phyloP scores from a whole-genome alignment of 495 filamentous ascomycete genomes.

The Talaromyces adpressus region DNA sequence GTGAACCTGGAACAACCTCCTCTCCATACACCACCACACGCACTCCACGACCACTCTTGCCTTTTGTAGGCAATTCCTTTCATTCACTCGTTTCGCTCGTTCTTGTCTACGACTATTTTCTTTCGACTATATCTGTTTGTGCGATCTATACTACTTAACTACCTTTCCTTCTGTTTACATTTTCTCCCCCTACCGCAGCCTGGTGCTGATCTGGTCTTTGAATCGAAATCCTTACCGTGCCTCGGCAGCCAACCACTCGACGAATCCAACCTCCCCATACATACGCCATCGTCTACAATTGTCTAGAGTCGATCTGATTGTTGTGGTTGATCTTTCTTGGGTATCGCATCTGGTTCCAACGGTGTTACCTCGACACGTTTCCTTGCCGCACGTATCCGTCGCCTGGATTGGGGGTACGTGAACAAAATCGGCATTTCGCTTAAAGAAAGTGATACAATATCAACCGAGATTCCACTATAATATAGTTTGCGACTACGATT shows the following conservation, averaged over 20 bases:
- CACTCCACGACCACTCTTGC: background rate
- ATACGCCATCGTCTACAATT: background rate
- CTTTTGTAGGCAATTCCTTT: background rate
- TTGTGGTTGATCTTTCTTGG: background rate
- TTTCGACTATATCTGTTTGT: constrained; percentile 13
- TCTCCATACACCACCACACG: background rate
- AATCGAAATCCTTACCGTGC: constrained; percentile 10
- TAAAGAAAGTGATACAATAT: background rate
- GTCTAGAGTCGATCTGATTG: background rate
- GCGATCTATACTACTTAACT: constrained; percentile 9
- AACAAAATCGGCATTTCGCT: background rate
- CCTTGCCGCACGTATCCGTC: background rate
- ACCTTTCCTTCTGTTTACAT: constrained; percentile 16
- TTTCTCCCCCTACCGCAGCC: constrained; percentile 26
- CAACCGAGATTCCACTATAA: background rate
- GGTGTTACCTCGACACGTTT: background rate
- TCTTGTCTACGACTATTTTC: constrained; percentile 17
- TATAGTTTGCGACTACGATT: background rate
- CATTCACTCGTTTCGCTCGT: constrained; percentile 16
- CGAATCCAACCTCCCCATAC: background rate
- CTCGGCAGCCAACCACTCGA: background rate
- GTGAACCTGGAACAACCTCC: background rate
- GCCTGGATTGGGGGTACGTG: background rate
- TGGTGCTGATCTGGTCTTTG: constrained; percentile 25
- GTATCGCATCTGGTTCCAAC: background rate